These are phyloP conservation scores for Fremontodendron californicum DNA, from an alignment of 345 rosid species.

Conservation along the genomic window DNA sequence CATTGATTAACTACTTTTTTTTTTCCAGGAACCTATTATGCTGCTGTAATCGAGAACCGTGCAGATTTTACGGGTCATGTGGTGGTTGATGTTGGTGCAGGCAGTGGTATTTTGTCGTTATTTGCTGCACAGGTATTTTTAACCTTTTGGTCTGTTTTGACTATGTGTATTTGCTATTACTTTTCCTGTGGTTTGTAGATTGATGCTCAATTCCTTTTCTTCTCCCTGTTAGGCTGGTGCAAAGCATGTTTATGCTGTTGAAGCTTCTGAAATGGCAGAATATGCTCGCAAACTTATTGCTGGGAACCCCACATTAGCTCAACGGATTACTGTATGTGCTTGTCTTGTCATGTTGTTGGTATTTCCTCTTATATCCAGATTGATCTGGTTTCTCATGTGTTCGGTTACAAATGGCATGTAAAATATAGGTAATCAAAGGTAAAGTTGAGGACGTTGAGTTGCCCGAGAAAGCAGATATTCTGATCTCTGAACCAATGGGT, in stretches of 20 bases:
- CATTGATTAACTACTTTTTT: not conserved
- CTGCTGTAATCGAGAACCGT: conserved; percentile 95
- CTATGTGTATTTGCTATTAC: not conserved
- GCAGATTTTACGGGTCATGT: conserved; percentile 83
- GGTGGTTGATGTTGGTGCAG: conserved; percentile 99
- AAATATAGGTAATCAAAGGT: conserved; percentile 78
- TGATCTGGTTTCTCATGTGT: conserved; percentile 6
- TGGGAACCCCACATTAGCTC: conserved; percentile 73
- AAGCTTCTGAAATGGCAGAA: conserved; percentile 99
- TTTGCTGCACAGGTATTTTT: conserved; percentile 93
- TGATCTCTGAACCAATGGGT: conserved; percentile 99
- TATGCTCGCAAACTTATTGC: conserved; percentile 90
- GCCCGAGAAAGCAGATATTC: conserved; percentile 94
- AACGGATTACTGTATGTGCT: conserved; percentile 71
- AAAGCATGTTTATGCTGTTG: conserved; percentile 97
- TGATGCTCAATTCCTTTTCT: conserved; percentile 6
- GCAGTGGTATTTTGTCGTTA: conserved; percentile 94
- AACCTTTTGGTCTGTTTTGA: not conserved
- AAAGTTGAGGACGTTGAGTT: conserved; percentile 92
- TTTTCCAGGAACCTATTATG: conserved; percentile 89
- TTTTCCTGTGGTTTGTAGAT: not conserved
- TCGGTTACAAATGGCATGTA: conserved; percentile 11
- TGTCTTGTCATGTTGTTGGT: conserved; percentile 14
- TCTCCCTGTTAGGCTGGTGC: conserved; percentile 79
- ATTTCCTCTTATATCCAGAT: not conserved